Conservation (phyloP, 495 filamentous ascomycete species). For the Annulohypoxylon stygium region DNA sequence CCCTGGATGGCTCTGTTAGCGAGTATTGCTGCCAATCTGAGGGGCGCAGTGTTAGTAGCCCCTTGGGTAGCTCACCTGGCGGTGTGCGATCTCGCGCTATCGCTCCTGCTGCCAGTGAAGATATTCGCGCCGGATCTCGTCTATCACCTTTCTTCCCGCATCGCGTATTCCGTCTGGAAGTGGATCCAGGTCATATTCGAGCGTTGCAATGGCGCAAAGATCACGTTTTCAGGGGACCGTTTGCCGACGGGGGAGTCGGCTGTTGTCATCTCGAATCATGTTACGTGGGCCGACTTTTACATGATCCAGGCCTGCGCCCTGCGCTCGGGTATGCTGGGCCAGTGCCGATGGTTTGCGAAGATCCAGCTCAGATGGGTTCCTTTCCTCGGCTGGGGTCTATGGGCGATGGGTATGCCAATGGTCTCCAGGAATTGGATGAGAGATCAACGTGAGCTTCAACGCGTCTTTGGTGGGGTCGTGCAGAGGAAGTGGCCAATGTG, state of each 20-base stretch:
- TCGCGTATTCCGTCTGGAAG: constrained; percentile 65
- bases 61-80: constrained; percentile 66
- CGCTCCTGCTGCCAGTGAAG: constrained; percentile 64
- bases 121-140: constrained; percentile 60
- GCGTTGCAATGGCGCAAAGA: constrained; percentile 60
- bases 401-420: constrained; percentile 72
- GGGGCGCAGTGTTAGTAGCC: constrained; percentile 58
- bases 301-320: constrained; percentile 68
- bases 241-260: constrained; percentile 64
- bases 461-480: constrained; percentile 65
- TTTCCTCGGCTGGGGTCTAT: constrained; percentile 71
- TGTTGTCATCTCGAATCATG: constrained; percentile 69
- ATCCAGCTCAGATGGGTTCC: constrained; percentile 67
- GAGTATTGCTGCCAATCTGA: constrained; percentile 49
- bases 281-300: constrained; percentile 71
- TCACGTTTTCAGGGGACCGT: constrained; percentile 63
- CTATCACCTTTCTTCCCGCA: constrained; percentile 63
- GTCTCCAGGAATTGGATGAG: constrained; percentile 68
- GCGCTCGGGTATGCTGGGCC: constrained; percentile 66
- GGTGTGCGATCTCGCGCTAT: constrained; percentile 63
- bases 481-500: constrained; percentile 66
- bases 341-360: constrained; percentile 71
- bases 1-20: constrained; percentile 39
- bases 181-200: constrained; percentile 68
- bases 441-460: constrained; percentile 66